Conservation (phyloP, 257 asterid species). For the Fraxinus cuspidata region DNA sequence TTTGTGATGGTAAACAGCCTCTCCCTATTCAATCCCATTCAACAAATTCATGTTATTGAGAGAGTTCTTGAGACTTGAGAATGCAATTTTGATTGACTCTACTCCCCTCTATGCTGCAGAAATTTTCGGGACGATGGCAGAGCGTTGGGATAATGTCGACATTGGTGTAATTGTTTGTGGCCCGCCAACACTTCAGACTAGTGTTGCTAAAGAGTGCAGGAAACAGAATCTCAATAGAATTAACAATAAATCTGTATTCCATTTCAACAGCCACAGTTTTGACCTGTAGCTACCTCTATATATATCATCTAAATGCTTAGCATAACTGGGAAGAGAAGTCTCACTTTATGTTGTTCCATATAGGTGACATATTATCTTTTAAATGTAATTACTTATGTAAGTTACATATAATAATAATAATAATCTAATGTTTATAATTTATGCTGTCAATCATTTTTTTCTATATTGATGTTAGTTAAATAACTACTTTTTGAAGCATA, state of each 20-base stretch:
- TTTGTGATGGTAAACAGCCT: not conserved
- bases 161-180: conserved; percentile 81
- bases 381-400: not conserved
- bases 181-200: conserved; percentile 64
- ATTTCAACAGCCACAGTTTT: conserved; percentile 91
- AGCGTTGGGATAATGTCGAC: conserved; percentile 69
- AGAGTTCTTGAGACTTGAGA: not conserved
- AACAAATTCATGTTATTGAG: not conserved
- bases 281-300: conserved; percentile 51
- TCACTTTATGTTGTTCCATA: not conserved
- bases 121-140: conserved; percentile 51
- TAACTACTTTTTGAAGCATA: not conserved
- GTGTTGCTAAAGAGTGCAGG: conserved; percentile 78
- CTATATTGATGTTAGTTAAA: not conserved
- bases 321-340: not conserved
- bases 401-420: not conserved
- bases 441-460: not conserved
- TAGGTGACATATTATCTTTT: not conserved
- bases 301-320: not conserved
- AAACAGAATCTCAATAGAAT: conserved; percentile 50
- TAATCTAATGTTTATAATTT: not conserved
- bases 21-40: not conserved
- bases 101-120: conserved; percentile 36
- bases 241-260: conserved; percentile 53
- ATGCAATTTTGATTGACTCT: not conserved